Conservation (phyloP, 805 yeast genomes). For the Nakazawaea anatomiae region DNA sequence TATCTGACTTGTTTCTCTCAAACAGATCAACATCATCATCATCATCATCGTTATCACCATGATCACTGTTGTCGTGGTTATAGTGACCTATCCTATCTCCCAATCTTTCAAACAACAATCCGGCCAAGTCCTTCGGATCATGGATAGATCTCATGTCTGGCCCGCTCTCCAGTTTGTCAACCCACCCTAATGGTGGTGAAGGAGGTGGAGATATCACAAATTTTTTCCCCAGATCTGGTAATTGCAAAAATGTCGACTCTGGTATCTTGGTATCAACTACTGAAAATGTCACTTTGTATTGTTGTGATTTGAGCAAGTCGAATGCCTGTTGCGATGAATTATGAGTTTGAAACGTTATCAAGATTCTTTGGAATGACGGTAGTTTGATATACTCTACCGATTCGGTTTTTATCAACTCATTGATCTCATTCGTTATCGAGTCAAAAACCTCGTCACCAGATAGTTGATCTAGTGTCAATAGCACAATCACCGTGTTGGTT, state of each 20-base stretch:
- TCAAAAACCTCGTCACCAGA: conserved; percentile 1
- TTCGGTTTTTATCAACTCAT: conserved; percentile 11
- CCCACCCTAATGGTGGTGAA: conserved; percentile 13
- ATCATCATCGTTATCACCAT: not conserved
- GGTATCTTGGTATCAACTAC: conserved; percentile 5
- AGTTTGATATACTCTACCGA: conserved; percentile 16
- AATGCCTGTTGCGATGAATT: conserved; percentile 13
- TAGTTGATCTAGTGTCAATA: not conserved
- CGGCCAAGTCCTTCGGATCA: conserved; percentile 9
- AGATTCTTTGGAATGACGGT: conserved; percentile 20
- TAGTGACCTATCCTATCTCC: conserved; percentile 9
- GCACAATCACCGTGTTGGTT: conserved; percentile 2
- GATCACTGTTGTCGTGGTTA: not conserved
- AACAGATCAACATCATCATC: too few relatives aligned
- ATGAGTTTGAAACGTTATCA: conserved; percentile 19
- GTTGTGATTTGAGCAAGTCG: conserved; percentile 12
- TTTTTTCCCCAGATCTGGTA: conserved; percentile 12
- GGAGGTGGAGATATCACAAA: conserved; percentile 13
- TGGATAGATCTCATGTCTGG: conserved; percentile 8
- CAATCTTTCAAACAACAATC: conserved; percentile 9
- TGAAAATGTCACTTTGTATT: conserved; percentile 12
- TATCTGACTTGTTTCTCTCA: too few relatives aligned
- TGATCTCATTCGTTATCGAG: not conserved
- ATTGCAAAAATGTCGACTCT: conserved; percentile 6
- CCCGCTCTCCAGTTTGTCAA: conserved; percentile 6